These are phyloP conservation scores for Catharanthus roseus DNA, from an alignment of 257 asterid genomes.

Conservation along the genomic window DNA sequence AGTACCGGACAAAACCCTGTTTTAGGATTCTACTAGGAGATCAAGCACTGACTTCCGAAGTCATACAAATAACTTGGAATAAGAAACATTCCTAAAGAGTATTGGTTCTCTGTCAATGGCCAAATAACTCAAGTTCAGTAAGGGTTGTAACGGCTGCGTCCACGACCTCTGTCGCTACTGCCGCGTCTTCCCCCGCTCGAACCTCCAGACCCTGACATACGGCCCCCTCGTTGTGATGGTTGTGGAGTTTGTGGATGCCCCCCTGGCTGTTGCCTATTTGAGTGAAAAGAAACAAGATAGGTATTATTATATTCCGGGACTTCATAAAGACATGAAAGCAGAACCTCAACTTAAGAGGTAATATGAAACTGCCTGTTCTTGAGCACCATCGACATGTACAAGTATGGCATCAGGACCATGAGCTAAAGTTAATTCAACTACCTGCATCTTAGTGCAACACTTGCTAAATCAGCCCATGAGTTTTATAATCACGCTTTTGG, in stretches of 20 bases:
- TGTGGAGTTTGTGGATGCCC: conserved; percentile 50
- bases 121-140: conserved; percentile 24
- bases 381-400: neutral
- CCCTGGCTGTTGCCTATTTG: conserved; percentile 88
- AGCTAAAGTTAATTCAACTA: neutral
- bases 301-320: neutral
- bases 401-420: neutral
- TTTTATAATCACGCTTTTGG: neutral
- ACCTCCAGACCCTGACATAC: conserved; percentile 20
- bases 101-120: neutral
- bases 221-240: conserved; percentile 65
- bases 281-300: neutral
- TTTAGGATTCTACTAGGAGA: too few relatives aligned
- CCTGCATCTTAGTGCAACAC: neutral
- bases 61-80: neutral
- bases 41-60: neutral
- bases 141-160: conserved; percentile 76
- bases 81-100: neutral
- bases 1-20: neutral
- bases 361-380: neutral
- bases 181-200: conserved; percentile 38
- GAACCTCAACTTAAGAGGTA: neutral
- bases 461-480: neutral
- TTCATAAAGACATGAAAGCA: neutral
- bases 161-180: conserved; percentile 41